These are phyloP conservation scores for Tetraselmis striata DNA, from an alignment of 139 green algal species.

Conservation along the genomic window DNA sequence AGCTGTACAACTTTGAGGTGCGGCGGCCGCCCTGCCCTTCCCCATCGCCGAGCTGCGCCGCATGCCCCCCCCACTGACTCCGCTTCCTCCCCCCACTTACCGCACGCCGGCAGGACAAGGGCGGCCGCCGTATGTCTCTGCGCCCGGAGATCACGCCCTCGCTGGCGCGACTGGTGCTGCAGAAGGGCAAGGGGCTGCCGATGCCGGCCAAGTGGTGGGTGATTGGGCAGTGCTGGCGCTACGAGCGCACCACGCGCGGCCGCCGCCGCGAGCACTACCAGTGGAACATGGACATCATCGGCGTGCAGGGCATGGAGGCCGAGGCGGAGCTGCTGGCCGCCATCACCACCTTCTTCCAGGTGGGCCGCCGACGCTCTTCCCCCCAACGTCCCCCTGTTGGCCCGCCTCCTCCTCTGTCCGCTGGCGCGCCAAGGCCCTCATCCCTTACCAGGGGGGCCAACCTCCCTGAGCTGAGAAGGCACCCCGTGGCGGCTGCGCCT, in stretches of 20 bases:
- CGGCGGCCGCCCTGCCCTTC: too few species aligned
- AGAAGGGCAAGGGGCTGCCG: constrained; percentile 54
- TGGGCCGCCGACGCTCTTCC: background rate
- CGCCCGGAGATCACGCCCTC: constrained; percentile 94
- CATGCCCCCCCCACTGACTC: background rate
- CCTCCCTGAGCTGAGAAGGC: background rate
- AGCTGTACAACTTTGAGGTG: constrained; percentile 96
- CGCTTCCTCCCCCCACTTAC: background rate
- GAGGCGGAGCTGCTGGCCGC: constrained; percentile 94
- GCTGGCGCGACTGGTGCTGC: constrained; percentile 71
- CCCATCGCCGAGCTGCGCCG: too few species aligned
- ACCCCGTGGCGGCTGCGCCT: too few species aligned
- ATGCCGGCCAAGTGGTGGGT: constrained; percentile 95
- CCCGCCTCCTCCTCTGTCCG: background rate
- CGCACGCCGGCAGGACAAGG: constrained; percentile 85
- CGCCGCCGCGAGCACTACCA: constrained; percentile 61
- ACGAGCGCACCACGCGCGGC: constrained; percentile 49
- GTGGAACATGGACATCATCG: constrained; percentile 97
- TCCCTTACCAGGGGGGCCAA: too few species aligned
- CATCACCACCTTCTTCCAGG: constrained; percentile 80
- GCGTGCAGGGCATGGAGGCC: constrained; percentile 70
- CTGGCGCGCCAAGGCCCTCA: too few species aligned
- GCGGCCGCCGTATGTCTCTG: constrained; percentile 75
- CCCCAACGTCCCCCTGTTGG: too few species aligned
- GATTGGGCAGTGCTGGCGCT: constrained; percentile 75